phyloP scores from a whole-genome alignment of 129 eudicot species.

The sunflower (Helianthus annuus) region DNA sequence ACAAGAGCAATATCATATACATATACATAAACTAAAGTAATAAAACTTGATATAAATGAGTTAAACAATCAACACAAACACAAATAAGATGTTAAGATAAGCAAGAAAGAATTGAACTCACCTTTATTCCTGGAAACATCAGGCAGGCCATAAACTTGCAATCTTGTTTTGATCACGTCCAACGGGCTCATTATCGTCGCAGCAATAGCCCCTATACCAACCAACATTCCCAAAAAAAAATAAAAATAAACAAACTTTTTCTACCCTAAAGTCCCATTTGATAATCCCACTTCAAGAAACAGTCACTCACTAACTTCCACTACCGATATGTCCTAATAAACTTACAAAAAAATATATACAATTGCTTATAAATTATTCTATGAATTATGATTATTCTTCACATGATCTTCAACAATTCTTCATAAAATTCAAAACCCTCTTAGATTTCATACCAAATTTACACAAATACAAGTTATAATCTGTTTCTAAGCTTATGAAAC shows the following conservation, averaged over 20 bases:
- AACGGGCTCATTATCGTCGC: constrained; percentile 80
- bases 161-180: constrained; percentile 87
- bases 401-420: too few species aligned
- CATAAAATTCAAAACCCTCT: too few species aligned
- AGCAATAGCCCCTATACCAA: constrained; percentile 71
- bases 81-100: background rate
- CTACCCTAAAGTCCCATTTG: background rate
- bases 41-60: background rate
- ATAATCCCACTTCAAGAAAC: constrained; percentile 1
- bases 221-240: too few species aligned
- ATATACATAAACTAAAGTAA: background rate
- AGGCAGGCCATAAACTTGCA: constrained; percentile 85
- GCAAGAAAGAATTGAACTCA: constrained; percentile 10
- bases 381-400: too few species aligned
- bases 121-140: constrained; percentile 50
- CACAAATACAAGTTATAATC: too few species aligned
- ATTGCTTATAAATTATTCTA: background rate
- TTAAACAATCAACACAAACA: background rate
- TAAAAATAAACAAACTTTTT: too few species aligned
- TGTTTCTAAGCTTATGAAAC: too few species aligned
- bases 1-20: background rate
- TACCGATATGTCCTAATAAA: background rate
- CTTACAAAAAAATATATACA: background rate
- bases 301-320: too few species aligned
- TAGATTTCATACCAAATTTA: too few species aligned